phyloP scores from a whole-genome alignment of 192 early-diverging fungal genomes.

The Backusella westeae region DNA sequence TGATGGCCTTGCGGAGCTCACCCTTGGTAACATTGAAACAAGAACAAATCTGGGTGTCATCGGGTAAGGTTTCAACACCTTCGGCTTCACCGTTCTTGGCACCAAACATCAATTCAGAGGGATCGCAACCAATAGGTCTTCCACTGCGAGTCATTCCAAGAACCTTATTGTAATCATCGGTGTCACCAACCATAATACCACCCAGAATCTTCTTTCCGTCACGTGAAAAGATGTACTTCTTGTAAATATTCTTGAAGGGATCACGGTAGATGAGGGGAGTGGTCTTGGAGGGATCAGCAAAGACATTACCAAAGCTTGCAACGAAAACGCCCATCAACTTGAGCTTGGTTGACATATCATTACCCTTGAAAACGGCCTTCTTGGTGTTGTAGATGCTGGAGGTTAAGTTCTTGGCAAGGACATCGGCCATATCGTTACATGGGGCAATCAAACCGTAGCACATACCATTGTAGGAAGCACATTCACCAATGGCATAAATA shows the following conservation, averaged over 20 bases:
- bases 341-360: slow-evolving; percentile 68
- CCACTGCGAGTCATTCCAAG: slow-evolving; percentile 52
- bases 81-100: slow-evolving; percentile 32
- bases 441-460: slow-evolving; percentile 63
- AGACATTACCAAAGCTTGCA: slow-evolving; percentile 69
- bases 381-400: slow-evolving; percentile 16
- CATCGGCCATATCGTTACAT: slow-evolving; percentile 73
- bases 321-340: slow-evolving; percentile 70
- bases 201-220: slow-evolving; percentile 68
- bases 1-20: slow-evolving; percentile 48
- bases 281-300: slow-evolving; percentile 39
- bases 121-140: slow-evolving; percentile 43
- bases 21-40: slow-evolving; percentile 71
- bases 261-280: slow-evolving; percentile 47
- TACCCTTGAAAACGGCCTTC: slow-evolving; percentile 42
- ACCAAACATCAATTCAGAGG: slow-evolving; percentile 55
- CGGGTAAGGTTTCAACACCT: slow-evolving; percentile 53
- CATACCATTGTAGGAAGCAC: slow-evolving; percentile 44
- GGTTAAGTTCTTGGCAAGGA: slow-evolving; percentile 53
- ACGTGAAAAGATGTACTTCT: slow-evolving; percentile 53
- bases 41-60: slow-evolving; percentile 70
- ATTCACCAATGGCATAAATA: slow-evolving; percentile 66
- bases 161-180: slow-evolving; percentile 61
- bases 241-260: slow-evolving; percentile 60
- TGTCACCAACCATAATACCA: slow-evolving; percentile 70